Percentiles rank a stretch among this genome's conserved stretches.
Conservation (phyloP, 768 basidiomycete genomes). For the Podaxis sp. region DNA sequence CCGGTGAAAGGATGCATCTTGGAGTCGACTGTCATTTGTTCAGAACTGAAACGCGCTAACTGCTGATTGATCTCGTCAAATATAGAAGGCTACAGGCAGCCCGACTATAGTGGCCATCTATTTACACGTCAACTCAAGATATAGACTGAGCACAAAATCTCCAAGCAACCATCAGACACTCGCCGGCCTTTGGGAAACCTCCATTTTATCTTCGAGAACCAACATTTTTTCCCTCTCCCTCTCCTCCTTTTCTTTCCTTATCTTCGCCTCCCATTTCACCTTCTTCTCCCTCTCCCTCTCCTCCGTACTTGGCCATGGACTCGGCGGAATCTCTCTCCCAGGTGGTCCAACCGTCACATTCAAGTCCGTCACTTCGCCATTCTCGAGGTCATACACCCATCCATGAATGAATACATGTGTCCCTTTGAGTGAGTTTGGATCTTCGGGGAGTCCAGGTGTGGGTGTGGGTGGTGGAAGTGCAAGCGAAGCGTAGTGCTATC, state of each 20-base stretch:
- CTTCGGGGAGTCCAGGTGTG: slow-evolving; percentile 5
- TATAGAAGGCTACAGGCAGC: too few species aligned
- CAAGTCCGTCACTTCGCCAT: slow-evolving; percentile 49
- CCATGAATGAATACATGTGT: slow-evolving; percentile 47
- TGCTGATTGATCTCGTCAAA: too few species aligned
- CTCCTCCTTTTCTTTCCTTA: neutral
- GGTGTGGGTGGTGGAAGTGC: slow-evolving; percentile 1
- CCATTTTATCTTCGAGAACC: neutral
- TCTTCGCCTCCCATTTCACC: neutral
- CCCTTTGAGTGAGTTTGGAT: slow-evolving; percentile 18
- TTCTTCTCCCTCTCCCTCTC: slow-evolving; percentile 6
- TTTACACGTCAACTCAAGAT: neutral
- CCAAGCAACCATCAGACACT: neutral
- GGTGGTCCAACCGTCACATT: slow-evolving; percentile 39
- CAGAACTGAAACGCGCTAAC: too few species aligned
- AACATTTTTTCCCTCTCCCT: neutral
- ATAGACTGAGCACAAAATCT: neutral
- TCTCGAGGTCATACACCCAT: slow-evolving; percentile 60
- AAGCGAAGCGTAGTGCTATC: slow-evolving; percentile 25
- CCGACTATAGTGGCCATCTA: neutral
- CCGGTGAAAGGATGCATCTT: too few species aligned
- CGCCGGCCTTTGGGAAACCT: neutral
- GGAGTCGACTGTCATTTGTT: too few species aligned
- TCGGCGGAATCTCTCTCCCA: slow-evolving; percentile 30
- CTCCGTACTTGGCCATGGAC: slow-evolving; percentile 23